Evolutionary conservation across 164 flowering plant species (phyloP), one percentile per base, ranked within the genome.

Genomic region (Liquidambar formosana): DNA sequence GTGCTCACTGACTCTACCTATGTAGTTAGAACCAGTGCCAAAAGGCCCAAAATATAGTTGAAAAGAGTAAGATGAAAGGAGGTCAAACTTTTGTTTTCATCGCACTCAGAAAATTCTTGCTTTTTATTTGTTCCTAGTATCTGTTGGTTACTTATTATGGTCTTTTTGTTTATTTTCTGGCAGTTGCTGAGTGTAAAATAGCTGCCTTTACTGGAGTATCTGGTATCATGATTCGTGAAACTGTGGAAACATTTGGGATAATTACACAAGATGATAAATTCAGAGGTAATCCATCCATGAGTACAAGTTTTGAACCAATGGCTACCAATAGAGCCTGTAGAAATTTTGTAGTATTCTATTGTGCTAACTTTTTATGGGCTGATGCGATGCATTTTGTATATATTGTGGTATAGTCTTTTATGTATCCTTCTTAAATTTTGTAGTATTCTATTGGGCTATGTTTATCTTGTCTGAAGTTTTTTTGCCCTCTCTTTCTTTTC

Each of bases 211-310:
- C 73, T 76, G 97, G 93, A 63, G 75, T 76, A 22, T 74, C 70
- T 63, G 99, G 99, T 52, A 89, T 95, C 47, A 88, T 95, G 94
- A 80, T 89, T 66, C 94, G 92, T 66, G 99, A 95, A 84, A 95
- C 96, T 67, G 88, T 83, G 21, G 89, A 91, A 79, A 91, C 97
- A 65, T 86, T 91, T 83, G 97, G 97, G 58, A 82, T 95, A 47
- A 79, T 95, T 51, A 85, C 94, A 1, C 63, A 63, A 70, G 93
- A 87, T 65, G 79, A 92, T 74, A 87, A 86, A 70, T 86, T 95
- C 43, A 78, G 73, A 83, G 97, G 99, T 92, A 73, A 68, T 45
- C 1, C 23, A 21, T 18, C 47, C 21, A 52, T 46, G 25, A 49
- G 13, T 16, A 54, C 22, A 33, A 11, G 26, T 10, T 43, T 53